Evolutionary conservation across 1,139 yeast genomes (phyloP).

Genomic region (Chernovozyma aurita): DNA sequence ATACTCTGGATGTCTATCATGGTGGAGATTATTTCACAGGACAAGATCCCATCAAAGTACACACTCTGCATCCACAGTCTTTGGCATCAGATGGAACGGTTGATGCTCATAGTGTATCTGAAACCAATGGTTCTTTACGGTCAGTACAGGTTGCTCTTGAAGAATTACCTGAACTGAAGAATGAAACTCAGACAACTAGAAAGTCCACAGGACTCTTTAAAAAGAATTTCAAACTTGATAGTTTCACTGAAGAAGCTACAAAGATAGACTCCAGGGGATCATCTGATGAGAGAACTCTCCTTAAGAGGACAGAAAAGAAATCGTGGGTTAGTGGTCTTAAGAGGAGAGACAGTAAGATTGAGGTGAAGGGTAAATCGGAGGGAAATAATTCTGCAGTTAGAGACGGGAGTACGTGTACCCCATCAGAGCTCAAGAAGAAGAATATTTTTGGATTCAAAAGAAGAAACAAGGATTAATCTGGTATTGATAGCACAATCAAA

Average conservation of each 20-base stretch:
- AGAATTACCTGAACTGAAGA: neutral
- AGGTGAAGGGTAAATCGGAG: constrained; percentile 7
- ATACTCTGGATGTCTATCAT: constrained; percentile 27
- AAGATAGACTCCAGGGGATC: constrained; percentile 5
- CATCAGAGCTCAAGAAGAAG: constrained; percentile 18
- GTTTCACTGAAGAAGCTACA: constrained; percentile 10
- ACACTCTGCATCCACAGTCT: neutral
- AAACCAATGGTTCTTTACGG: neutral
- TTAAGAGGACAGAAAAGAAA: constrained; percentile 27
- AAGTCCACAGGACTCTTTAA: constrained; percentile 20
- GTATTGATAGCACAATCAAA: too few relatives aligned
- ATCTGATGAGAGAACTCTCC: neutral
- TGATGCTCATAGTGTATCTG: neutral
- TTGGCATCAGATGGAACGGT: neutral
- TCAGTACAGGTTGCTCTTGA: neutral
- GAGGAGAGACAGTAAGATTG: constrained; percentile 22
- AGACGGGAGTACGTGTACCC: neutral
- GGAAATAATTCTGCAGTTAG: neutral
- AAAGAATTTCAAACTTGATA: constrained; percentile 28
- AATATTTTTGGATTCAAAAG: constrained; percentile 39
- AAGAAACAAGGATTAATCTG: constrained; percentile 12
- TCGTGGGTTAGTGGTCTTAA: constrained; percentile 43
- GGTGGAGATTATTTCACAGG: constrained; percentile 25
- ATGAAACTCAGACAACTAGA: constrained; percentile 3
- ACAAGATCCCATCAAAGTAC: neutral